Percentiles rank a stretch among this genome's conserved stretches.
phyloP scores from a whole-genome alignment of 441 rosid genomes.

The Pelargonium fulgidum region DNA sequence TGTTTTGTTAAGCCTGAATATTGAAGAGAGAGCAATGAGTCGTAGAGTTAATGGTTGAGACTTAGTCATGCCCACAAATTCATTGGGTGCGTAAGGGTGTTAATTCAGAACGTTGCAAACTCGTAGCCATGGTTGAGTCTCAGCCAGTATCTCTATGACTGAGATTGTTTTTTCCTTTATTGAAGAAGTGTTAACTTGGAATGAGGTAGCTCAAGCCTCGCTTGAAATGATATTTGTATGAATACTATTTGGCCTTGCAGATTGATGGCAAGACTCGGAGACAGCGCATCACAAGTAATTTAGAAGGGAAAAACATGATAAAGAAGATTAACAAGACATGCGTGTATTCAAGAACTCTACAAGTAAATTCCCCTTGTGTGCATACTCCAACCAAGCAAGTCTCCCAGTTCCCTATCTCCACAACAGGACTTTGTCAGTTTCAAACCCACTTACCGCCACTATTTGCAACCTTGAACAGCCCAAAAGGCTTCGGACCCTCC shows the following conservation, averaged over 20 bases:
- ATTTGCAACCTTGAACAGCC: slow-evolving; percentile 51
- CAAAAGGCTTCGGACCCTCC: slow-evolving; percentile 66
- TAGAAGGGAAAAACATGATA: slow-evolving; percentile 8
- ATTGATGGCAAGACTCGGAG: slow-evolving; percentile 18
- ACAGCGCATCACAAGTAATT: slow-evolving; percentile 18
- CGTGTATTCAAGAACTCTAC: slow-evolving; percentile 2
- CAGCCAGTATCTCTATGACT: too few species aligned
- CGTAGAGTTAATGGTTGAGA: too few species aligned
- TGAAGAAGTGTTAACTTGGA: background rate
- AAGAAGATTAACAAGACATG: slow-evolving; percentile 5
- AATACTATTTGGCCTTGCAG: slow-evolving; percentile 24
- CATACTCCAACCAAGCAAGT: slow-evolving; percentile 13
- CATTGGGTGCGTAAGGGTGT: too few species aligned
- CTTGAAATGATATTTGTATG: background rate
- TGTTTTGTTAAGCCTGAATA: too few species aligned
- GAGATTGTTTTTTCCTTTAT: too few species aligned
- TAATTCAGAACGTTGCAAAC: too few species aligned
- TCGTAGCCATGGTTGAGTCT: too few species aligned
- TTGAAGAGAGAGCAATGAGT: too few species aligned
- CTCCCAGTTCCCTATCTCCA: slow-evolving; percentile 22
- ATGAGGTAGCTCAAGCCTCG: background rate
- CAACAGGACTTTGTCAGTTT: slow-evolving; percentile 9
- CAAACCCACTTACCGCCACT: slow-evolving; percentile 25
- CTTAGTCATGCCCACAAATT: too few species aligned
- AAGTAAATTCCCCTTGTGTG: slow-evolving; percentile 8